These are phyloP conservation scores for Mayamaea pseudoterrestris DNA, from an alignment of 108 stramenopile species.

Conservation along the genomic window DNA sequence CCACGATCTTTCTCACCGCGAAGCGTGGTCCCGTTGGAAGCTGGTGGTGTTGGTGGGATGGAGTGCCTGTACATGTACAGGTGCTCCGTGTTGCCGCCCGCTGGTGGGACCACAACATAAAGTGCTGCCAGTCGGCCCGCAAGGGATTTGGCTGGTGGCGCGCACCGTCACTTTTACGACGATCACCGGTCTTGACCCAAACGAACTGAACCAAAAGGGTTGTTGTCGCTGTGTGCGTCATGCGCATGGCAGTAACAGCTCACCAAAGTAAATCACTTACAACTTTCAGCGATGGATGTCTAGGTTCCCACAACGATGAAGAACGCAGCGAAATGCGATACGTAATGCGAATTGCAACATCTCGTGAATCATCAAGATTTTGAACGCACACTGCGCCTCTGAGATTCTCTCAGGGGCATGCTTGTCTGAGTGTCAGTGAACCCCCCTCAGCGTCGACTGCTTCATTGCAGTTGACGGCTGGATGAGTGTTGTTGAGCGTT, in stretches of 20 bases:
- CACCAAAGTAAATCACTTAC: conserved; percentile 23
- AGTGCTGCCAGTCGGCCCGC: too few species aligned
- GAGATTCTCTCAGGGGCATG: conserved; percentile 74
- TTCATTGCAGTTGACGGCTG: too few species aligned
- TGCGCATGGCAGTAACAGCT: background rate
- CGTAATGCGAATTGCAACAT: conserved; percentile 94
- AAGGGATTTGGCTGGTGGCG: too few species aligned
- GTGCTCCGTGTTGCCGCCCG: too few species aligned
- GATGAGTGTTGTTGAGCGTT: too few species aligned
- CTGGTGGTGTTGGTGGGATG: too few species aligned
- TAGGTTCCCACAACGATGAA: conserved; percentile 97
- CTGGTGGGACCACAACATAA: too few species aligned
- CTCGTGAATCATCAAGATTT: conserved; percentile 92
- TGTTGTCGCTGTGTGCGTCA: background rate
- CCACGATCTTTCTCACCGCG: conserved; percentile 39
- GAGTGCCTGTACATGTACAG: too few species aligned
- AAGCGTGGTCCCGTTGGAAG: background rate
- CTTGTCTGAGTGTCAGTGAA: conserved; percentile 83
- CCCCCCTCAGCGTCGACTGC: conserved; percentile 59
- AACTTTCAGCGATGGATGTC: conserved; percentile 97
- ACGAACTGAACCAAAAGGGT: background rate
- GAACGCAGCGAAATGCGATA: conserved; percentile 98
- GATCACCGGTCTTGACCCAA: background rate
- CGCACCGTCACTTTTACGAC: background rate
- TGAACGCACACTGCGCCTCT: conserved; percentile 95